Conservation (phyloP, 345 rosid species). For the Eutrema heterophyllum region DNA sequence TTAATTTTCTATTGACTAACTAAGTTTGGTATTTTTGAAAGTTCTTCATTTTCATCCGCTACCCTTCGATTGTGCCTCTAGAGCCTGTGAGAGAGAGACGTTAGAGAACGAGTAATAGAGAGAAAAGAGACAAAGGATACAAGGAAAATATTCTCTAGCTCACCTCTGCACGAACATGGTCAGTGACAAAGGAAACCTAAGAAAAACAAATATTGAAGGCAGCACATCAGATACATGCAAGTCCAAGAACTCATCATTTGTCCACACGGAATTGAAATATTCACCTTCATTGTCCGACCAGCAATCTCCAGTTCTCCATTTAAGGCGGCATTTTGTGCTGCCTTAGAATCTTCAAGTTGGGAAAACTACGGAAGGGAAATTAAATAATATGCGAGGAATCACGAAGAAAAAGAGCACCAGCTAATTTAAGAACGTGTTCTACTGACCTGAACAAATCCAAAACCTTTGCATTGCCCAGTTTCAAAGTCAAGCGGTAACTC, state of each 20-base stretch:
- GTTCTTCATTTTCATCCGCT: too few relatives aligned
- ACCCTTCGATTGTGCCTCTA: too few relatives aligned
- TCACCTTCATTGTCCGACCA: slow-evolving; percentile 84
- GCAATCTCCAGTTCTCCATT: slow-evolving; percentile 94
- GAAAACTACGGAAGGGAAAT: slow-evolving; percentile 53
- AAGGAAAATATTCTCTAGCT: too few relatives aligned
- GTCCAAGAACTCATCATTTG: neutral
- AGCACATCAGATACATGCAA: neutral
- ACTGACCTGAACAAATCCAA: slow-evolving; percentile 92
- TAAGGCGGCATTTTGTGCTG: slow-evolving; percentile 72
- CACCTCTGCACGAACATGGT: slow-evolving; percentile 67
- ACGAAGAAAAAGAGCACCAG: neutral
- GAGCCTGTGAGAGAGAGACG: too few relatives aligned
- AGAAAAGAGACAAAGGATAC: too few relatives aligned
- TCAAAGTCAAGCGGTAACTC: slow-evolving; percentile 90
- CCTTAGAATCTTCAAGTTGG: slow-evolving; percentile 85
- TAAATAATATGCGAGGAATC: neutral
- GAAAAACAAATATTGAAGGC: neutral
- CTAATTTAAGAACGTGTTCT: slow-evolving; percentile 8
- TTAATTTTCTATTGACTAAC: too few relatives aligned
- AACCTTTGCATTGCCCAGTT: slow-evolving; percentile 95
- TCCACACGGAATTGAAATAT: neutral
- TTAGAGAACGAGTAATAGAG: too few relatives aligned
- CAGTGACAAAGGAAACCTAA: slow-evolving; percentile 90
- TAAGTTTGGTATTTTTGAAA: too few relatives aligned